These are phyloP conservation scores for Cicer bijugum DNA, from an alignment of 306 rosid species.

Conservation along the genomic window DNA sequence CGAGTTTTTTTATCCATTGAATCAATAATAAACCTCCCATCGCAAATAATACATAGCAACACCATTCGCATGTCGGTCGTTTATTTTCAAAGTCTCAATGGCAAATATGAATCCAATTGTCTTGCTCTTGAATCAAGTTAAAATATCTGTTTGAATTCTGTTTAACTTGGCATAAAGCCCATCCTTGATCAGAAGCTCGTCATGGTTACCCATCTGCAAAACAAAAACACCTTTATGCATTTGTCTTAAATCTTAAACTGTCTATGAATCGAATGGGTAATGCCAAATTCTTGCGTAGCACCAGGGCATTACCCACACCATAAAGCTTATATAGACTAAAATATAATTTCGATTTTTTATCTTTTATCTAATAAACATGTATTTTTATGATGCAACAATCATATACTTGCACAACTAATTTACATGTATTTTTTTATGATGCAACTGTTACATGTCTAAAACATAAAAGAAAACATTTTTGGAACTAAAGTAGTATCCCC, in stretches of 20 bases:
- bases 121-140: constrained; percentile 36
- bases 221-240: constrained; percentile 6
- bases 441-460: not conserved
- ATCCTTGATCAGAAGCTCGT: constrained; percentile 63
- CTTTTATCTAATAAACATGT: too few species aligned
- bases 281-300: not conserved
- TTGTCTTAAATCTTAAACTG: not conserved
- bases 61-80: too few species aligned
- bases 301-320: not conserved
- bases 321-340: not conserved
- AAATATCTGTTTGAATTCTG: constrained; percentile 47
- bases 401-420: not conserved
- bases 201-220: constrained; percentile 74
- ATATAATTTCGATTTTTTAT: too few species aligned
- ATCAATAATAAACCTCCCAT: too few species aligned
- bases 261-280: constrained; percentile 4
- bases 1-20: too few species aligned
- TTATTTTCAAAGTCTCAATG: too few species aligned
- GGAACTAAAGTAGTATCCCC: not conserved
- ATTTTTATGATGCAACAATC: not conserved
- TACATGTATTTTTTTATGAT: too few species aligned
- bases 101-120: too few species aligned
- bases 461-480: not conserved
- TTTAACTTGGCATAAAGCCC: constrained; percentile 69
- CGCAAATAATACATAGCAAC: too few species aligned